These are phyloP conservation scores for Syncephalastrum racemosum DNA, from an alignment of 371 early-diverging fungal genomes.

Conservation along the genomic window DNA sequence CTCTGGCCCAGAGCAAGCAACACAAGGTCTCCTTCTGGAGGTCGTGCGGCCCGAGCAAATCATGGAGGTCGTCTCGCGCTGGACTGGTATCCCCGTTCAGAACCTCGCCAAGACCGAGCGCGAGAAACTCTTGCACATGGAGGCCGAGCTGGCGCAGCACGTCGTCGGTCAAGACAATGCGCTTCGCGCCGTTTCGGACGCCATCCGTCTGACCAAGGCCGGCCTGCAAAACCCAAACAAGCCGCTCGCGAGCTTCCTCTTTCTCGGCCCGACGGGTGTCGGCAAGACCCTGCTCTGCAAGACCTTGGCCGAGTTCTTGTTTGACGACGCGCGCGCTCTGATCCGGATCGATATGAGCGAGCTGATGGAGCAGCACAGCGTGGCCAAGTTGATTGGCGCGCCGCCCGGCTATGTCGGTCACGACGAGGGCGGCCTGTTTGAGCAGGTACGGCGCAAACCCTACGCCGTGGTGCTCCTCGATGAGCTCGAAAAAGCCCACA, in stretches of 20 bases:
- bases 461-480: constrained; percentile 89
- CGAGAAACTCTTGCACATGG: constrained; percentile 83
- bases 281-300: constrained; percentile 86
- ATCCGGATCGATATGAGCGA: constrained; percentile 94
- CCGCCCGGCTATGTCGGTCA: constrained; percentile 90
- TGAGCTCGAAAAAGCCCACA: constrained; percentile 93
- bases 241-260: constrained; percentile 91
- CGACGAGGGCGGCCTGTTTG: constrained; percentile 88
- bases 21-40: constrained; percentile 64
- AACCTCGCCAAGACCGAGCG: constrained; percentile 77
- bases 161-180: constrained; percentile 91
- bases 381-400: constrained; percentile 88
- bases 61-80: constrained; percentile 83
- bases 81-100: constrained; percentile 91
- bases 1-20: constrained; percentile 33
- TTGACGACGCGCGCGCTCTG: constrained; percentile 83
- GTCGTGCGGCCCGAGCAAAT: constrained; percentile 86
- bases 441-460: constrained; percentile 87
- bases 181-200: constrained; percentile 75
- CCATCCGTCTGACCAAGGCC: constrained; percentile 72
- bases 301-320: constrained; percentile 83
- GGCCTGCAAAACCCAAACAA: constrained; percentile 79
- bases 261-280: constrained; percentile 93
- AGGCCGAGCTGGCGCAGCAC: constrained; percentile 59
- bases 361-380: constrained; percentile 80